Percentiles rank a stretch among this genome's conserved stretches.
Evolutionary conservation across 257 asterid genomes (phyloP).

Genomic region (Euphrasia confusa): DNA sequence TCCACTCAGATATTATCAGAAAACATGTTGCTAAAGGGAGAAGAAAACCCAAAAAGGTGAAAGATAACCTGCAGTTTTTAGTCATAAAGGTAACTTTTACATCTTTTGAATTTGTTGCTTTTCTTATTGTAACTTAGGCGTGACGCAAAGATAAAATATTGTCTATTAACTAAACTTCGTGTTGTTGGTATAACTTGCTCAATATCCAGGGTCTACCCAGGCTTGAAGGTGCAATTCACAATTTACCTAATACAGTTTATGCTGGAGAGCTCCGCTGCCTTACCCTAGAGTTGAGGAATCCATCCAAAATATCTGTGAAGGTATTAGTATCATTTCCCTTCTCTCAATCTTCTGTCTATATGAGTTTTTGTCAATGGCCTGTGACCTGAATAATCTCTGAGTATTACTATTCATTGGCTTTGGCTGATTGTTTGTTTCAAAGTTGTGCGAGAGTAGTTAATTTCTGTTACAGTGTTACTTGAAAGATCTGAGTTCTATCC

Average conservation of each 20-base stretch:
- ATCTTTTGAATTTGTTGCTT: constrained; percentile 16
- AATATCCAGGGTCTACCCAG: constrained; percentile 73
- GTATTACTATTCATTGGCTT: constrained; percentile 11
- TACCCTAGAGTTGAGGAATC: constrained; percentile 78
- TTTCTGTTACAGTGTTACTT: background rate
- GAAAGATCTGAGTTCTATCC: constrained; percentile 8
- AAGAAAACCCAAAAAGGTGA: constrained; percentile 45
- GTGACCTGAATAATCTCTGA: constrained; percentile 14
- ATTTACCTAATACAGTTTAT: constrained; percentile 63
- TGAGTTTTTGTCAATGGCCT: constrained; percentile 15
- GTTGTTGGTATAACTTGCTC: constrained; percentile 32
- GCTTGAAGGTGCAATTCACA: constrained; percentile 68
- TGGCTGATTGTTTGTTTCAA: constrained; percentile 13
- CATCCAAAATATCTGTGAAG: constrained; percentile 72
- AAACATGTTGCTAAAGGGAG: constrained; percentile 54
- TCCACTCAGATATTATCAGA: constrained; percentile 50
- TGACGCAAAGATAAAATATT: background rate
- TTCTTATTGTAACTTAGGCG: constrained; percentile 19
- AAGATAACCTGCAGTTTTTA: constrained; percentile 63
- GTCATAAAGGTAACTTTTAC: constrained; percentile 65
- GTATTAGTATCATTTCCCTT: constrained; percentile 29
- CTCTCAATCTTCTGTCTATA: constrained; percentile 5
- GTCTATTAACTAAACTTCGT: constrained; percentile 9
- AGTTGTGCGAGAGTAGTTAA: background rate
- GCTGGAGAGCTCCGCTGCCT: constrained; percentile 78